Evolutionary conservation across 2,329 filamentous ascomycete species (phyloP).

Genomic region (Dactylonectria macrodidyma): DNA sequence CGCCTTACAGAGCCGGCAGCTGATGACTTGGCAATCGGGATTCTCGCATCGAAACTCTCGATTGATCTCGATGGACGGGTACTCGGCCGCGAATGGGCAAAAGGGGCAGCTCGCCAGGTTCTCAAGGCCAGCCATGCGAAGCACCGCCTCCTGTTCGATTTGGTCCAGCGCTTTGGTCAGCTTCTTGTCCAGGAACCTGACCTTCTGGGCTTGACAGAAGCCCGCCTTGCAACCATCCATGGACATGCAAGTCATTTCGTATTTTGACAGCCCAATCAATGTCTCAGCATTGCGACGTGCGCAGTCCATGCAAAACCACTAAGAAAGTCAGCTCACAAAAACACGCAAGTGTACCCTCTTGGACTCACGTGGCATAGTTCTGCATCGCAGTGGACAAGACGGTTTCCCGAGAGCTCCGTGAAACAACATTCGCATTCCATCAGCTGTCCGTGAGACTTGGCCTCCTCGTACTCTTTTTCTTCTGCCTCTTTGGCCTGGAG

Average conservation of each 20-base stretch:
- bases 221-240: conserved; percentile 74
- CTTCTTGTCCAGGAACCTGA: conserved; percentile 70
- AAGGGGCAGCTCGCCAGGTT: conserved; percentile 84
- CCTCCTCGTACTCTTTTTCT: conserved; percentile 57
- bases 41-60: conserved; percentile 82
- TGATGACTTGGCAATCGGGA: conserved; percentile 73
- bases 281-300: conserved; percentile 75
- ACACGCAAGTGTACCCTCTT: neutral
- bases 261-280: conserved; percentile 78
- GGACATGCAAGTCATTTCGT: conserved; percentile 80
- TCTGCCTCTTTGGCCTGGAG: conserved; percentile 52
- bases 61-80: conserved; percentile 75
- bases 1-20: conserved; percentile 77
- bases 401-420: conserved; percentile 74
- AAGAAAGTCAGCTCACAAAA: conserved; percentile 25
- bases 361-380: conserved; percentile 64
- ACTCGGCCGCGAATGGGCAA: conserved; percentile 85
- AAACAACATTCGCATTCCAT: conserved; percentile 84
- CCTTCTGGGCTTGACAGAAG: conserved; percentile 71
- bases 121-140: conserved; percentile 80
- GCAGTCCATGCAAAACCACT: conserved; percentile 80
- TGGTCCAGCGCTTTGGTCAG: conserved; percentile 75
- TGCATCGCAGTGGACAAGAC: conserved; percentile 78
- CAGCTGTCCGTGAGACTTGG: conserved; percentile 65
- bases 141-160: conserved; percentile 78